Evolutionary conservation across 257 asterid species (phyloP).

Genomic region (Solanum tacnaense): DNA sequence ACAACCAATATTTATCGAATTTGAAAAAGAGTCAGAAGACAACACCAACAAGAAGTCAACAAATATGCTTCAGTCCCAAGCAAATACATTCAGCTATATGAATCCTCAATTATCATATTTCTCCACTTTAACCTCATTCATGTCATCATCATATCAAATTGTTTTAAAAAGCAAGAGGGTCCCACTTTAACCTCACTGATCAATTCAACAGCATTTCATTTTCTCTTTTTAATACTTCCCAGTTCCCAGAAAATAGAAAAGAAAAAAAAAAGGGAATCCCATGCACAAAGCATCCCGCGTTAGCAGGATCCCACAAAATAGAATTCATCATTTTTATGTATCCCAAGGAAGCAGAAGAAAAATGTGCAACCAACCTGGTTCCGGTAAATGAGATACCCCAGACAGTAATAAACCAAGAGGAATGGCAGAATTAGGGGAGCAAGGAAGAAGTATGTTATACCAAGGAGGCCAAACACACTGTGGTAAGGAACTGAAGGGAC

Average conservation of each 20-base stretch:
- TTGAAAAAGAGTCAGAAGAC: background rate
- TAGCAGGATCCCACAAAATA: background rate
- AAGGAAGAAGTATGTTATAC: constrained; percentile 81
- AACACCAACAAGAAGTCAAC: background rate
- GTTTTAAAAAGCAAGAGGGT: background rate
- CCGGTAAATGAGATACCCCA: constrained; percentile 81
- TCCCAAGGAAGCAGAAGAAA: background rate
- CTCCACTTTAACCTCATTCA: background rate
- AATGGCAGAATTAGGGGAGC: constrained; percentile 91
- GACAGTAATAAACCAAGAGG: constrained; percentile 67
- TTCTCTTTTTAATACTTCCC: background rate
- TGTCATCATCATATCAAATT: background rate
- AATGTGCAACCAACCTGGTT: constrained; percentile 57
- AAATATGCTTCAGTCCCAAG: background rate
- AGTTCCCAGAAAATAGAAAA: background rate
- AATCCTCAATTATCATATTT: background rate
- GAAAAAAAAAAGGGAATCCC: background rate
- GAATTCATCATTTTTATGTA: background rate
- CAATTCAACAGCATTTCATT: background rate
- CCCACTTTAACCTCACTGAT: background rate
- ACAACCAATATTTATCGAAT: background rate
- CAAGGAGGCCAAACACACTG: constrained; percentile 82
- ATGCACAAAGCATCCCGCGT: background rate
- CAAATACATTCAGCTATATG: background rate
- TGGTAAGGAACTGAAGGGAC: constrained; percentile 83